Evolutionary conservation across 257 asterid species (phyloP).

Genomic region (Solanum chaucha): DNA sequence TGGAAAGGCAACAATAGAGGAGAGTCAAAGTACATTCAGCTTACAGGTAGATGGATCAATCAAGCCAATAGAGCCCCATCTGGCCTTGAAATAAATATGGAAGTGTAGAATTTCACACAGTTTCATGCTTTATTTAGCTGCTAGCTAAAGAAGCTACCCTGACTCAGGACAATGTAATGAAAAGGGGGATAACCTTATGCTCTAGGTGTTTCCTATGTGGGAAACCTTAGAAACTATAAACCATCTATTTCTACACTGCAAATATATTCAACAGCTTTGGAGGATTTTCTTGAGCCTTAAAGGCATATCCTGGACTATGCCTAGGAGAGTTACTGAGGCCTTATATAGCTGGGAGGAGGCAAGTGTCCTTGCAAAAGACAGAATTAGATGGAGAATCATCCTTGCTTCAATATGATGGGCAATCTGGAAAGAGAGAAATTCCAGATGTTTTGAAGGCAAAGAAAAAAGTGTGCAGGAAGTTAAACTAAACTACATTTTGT

Average conservation of each 20-base stretch:
- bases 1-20: too few species aligned
- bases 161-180: neutral
- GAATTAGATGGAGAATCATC: neutral
- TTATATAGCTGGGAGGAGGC: neutral
- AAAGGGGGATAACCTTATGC: neutral
- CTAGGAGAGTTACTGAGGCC: neutral
- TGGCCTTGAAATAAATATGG: too few species aligned
- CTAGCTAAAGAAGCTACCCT: too few species aligned
- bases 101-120: too few species aligned
- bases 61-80: too few species aligned
- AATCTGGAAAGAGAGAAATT: neutral
- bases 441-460: neutral
- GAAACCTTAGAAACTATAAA: neutral
- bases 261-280: neutral
- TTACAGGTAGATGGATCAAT: too few species aligned
- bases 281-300: neutral
- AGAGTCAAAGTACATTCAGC: too few species aligned
- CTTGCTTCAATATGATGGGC: neutral
- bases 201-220: neutral
- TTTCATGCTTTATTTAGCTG: too few species aligned
- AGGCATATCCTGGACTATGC: neutral
- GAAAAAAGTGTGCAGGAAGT: neutral
- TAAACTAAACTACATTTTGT: neutral
- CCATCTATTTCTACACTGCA: neutral
- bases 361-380: neutral